Conservation (phyloP, 1,284 basidiomycete species). For the Cryptococcus sp. region DNA sequence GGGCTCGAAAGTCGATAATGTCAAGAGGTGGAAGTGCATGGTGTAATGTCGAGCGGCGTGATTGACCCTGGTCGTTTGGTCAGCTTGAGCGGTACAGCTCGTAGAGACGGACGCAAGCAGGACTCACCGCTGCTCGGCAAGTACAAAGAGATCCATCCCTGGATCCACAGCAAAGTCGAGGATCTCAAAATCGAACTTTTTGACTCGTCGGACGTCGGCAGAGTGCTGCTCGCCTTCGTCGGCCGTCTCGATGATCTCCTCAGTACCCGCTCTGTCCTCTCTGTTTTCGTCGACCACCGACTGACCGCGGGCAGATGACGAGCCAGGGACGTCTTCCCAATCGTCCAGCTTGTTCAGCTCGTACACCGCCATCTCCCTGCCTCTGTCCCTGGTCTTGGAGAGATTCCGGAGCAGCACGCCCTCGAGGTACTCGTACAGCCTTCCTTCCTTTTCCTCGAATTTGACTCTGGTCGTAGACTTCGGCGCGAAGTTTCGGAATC, state of each 20-base stretch:
- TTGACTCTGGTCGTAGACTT: constrained; percentile 18
- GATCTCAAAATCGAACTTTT: constrained; percentile 41
- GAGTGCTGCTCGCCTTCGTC: constrained; percentile 17
- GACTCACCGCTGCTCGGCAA: constrained; percentile 43
- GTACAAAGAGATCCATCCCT: constrained; percentile 49
- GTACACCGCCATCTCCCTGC: constrained; percentile 25
- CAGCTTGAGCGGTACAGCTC: background rate
- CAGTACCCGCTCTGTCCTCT: constrained; percentile 26
- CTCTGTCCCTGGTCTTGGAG: constrained; percentile 2
- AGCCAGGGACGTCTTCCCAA: constrained; percentile 27
- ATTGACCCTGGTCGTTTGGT: background rate
- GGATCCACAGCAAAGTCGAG: constrained; percentile 52
- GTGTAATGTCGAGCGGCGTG: constrained; percentile 6
- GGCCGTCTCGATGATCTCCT: constrained; percentile 8
- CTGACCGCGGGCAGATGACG: no score
- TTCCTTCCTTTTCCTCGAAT: constrained; percentile 43
- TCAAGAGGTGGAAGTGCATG: constrained; percentile 44
- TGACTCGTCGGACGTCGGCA: constrained; percentile 26
- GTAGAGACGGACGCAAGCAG: background rate
- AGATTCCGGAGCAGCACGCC: constrained; percentile 44
- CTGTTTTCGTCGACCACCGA: constrained; percentile 18
- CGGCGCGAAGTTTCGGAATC: constrained; percentile 44
- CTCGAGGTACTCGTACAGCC: constrained; percentile 52
- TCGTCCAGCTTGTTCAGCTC: constrained; percentile 28
- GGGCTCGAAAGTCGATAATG: constrained; percentile 43